These are phyloP conservation scores for Periconia sp. DNA, from an alignment of 2,329 filamentous ascomycete genomes.

Conservation along the genomic window DNA sequence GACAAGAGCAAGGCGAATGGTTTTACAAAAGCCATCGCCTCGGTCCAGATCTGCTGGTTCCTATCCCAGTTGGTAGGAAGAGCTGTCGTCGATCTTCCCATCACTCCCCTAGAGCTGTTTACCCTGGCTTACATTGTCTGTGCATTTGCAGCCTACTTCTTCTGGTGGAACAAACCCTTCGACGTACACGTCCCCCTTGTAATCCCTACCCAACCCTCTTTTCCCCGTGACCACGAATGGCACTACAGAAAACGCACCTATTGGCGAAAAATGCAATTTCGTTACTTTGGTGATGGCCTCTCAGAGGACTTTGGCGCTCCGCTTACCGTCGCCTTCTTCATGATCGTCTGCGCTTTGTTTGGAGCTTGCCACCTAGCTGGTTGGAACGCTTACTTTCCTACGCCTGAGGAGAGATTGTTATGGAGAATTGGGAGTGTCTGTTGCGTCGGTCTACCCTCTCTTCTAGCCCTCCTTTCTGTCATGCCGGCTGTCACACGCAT, in stretches of 20 bases:
- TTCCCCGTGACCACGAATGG: too few relatives aligned
- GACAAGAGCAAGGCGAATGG: constrained; percentile 20
- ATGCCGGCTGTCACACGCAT: too few relatives aligned
- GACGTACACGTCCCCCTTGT: too few relatives aligned
- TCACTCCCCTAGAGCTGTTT: constrained; percentile 65
- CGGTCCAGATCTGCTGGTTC: constrained; percentile 30
- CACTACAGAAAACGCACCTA: too few relatives aligned
- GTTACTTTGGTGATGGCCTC: too few relatives aligned
- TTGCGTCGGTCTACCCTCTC: constrained; percentile 1
- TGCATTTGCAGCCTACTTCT: constrained; percentile 30
- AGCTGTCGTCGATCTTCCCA: constrained; percentile 13
- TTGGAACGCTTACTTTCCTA: constrained; percentile 19
- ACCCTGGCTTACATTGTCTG: constrained; percentile 58
- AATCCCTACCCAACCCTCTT: too few relatives aligned
- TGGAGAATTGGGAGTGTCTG: constrained; percentile 17
- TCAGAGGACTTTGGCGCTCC: too few relatives aligned
- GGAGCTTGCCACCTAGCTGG: constrained; percentile 11
- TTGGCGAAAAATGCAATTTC: too few relatives aligned
- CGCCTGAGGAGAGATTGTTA: constrained; percentile 8
- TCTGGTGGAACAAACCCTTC: too few relatives aligned
- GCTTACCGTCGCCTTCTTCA: too few relatives aligned
- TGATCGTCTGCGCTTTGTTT: not conserved
- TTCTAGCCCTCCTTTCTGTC: too few relatives aligned
- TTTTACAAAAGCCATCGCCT: constrained; percentile 19
- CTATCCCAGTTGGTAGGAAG: constrained; percentile 26